Evolutionary conservation across 345 rosid genomes (phyloP), one percentile per base, ranked within the genome.

Genomic region (Lumnitzera littorea): DNA sequence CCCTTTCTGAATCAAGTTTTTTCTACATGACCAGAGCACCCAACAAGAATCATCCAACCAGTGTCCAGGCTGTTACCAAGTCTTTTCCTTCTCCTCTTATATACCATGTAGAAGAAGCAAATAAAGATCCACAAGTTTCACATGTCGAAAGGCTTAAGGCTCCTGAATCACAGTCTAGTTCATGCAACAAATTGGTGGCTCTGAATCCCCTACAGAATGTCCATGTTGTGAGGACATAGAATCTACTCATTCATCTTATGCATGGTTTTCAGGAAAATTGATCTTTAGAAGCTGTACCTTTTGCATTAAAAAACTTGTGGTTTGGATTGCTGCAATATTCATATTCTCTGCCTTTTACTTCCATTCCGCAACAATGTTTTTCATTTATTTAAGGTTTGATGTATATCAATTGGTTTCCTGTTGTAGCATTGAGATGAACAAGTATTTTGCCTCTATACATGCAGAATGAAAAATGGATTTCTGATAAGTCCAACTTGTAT

Each of bases 81-180:
- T 82, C 87, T 55, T 87, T 64, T 61, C 96, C 91, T 63, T 87
- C 94, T 62, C 70, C 80, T 3, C 67, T 78, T 51, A 74, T 85
- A 58, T 85, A 91, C 56, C 81, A 62, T 47, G 52, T 76, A 43
- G 86, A 78, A 80, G 79, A 72, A 24, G 79, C 67, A 16, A 69
- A 78, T 14, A 78, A 65, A 71, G 73, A 62, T 75, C 66, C 77
- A 24, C 77, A 75, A 52, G 72, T 86, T 71, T 84, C 91, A 15
- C 88, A 48, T 24, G 66, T 88, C 47, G 54, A 68, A 15, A 27
- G 57, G 51, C 62, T 78, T 14, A 74, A 74, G 63, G 59, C 81
- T 4, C 78, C 72, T 61, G 16, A 23, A 15, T 43, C 50, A 2
- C 53, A 24, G 36, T 54, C 65, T 58, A 60, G 49, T 29, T 61